A percentile compares a stretch with the other conserved stretches of the same genome.
Evolutionary conservation across 257 asterid species (phyloP).

Genomic region (Fraxinus pennsylvanica): DNA sequence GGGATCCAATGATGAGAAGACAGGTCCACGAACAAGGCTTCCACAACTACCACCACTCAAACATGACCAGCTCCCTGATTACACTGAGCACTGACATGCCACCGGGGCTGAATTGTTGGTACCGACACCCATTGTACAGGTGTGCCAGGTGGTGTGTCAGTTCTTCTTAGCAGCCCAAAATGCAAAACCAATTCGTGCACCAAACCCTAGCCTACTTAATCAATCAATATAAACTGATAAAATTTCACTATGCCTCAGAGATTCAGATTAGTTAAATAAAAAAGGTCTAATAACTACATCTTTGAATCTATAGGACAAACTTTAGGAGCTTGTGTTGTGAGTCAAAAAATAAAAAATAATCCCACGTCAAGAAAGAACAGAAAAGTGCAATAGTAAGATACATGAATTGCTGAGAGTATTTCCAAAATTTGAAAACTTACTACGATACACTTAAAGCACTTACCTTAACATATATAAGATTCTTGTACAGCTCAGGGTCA

Average conservation of each 20-base stretch:
- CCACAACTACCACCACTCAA: neutral
- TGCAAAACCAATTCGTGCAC: neutral
- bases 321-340: neutral
- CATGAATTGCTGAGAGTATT: slow-evolving; percentile 15
- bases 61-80: neutral
- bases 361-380: slow-evolving; percentile 3
- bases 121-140: neutral
- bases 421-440: slow-evolving; percentile 19
- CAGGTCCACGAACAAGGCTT: neutral
- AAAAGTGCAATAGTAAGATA: neutral
- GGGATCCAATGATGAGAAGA: too few species aligned
- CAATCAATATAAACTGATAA: neutral
- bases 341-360: neutral
- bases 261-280: neutral
- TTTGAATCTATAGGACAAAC: neutral
- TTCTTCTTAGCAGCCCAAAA: neutral
- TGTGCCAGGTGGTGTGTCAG: neutral
- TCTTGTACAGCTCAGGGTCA: slow-evolving; percentile 90
- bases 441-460: slow-evolving; percentile 27
- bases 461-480: slow-evolving; percentile 94
- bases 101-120: neutral
- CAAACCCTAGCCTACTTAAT: neutral
- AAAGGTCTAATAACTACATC: too few species aligned
- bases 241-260: neutral
- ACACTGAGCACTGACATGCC: neutral